Evolutionary conservation across 192 early-diverging fungal genomes (phyloP), one percentile per base, ranked within the genome.

Genomic region (Backusella australiensis): DNA sequence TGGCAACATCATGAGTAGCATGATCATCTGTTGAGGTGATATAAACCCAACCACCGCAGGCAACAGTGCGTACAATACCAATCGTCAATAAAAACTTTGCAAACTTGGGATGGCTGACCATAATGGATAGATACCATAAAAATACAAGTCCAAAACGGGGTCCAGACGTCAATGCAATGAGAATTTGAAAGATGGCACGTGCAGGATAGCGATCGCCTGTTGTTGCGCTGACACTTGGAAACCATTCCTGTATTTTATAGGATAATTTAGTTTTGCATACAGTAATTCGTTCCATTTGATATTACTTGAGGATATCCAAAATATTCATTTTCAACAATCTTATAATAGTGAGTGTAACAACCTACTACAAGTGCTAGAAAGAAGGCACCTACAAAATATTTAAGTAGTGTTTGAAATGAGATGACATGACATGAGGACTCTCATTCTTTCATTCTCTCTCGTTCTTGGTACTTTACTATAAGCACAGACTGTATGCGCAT

Each of bases 41-140:
- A 74, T 93, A 94, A 11, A 92, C 91, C 93, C 93, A 94, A n/a
- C 93, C 92, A 38, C 90, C 93, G 63, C 91, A 93, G n/a, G 92
- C 86, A 34, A 90, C 75, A 21, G 92, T 92, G 56, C 93, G 91
- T 75, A 91, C 52, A 11, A 85, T 44, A 29, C 86, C 87, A 35
- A 86, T 49, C 68, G 76, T 35, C 56, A 85, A 56, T 71, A 86
- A 11, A 53, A 82, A 23, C 76, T 84, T 76, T 39, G 69, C 38
- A 72, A 83, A 71, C 46, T 75, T n/a, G 9, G 78, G 71, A 34
- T 74, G 80, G 4, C 74, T 34, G 44, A 56, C 15, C 34, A 56
- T 52, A 71, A 74, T 67, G 53, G 75, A 78, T 67, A 89, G 23
- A 74, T 84, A 83, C 82, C 82, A 82, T 3, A 85, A 68, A 71